Evolutionary conservation across 2,329 filamentous ascomycete genomes (phyloP), one percentile per base, ranked within the genome.

Genomic region (Hypoxylon sp.): DNA sequence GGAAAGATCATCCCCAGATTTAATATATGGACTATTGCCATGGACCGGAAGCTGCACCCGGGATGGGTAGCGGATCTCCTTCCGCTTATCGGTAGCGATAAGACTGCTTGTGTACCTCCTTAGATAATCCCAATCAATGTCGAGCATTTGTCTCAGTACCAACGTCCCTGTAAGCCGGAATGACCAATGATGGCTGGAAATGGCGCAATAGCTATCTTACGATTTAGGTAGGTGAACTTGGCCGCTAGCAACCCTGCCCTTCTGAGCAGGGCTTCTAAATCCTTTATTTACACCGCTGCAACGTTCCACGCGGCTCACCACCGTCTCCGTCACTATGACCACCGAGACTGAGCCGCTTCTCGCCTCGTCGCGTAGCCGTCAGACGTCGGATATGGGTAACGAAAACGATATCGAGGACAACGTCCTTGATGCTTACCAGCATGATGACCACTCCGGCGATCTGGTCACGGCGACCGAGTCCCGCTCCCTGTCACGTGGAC

Each of bases 391-490:
- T 37, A 71, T 71, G 68, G 65, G 65, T 19, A 39, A 60, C 44
- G 47, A 54, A n/a, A 53, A 57, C 26, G 61, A 65, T 9, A 52
- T 59, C 14, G 64, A 65, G 22, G 35, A 57, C 19, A 39, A 37
- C 44, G 48, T 53, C 47, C 53, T 46, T 24, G 60, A 65, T 17
- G 37, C 58, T 19, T 46, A 46, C 44, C 11, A 39, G 13, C 52
- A 42, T 8, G 53, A 66, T 52, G 63, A 67, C n/a, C 48, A 66
- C 13, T 67, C 81, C 48, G 81, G 81, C 66, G 83, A 86, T 68
- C 78, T 87, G 53, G 80, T 84, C 59, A 84, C 84, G 0, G 75
- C 78, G 44, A 77, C 80, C 72, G 88, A 90, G 76, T 80, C 83
- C 59, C 82, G 82, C 61, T 80, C 82, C 68, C 81, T 87, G 59